A percentile compares a stretch with the other conserved stretches of the same genome.
Conservation (phyloP, 805 yeast genomes). For the Schwanniomyces sp. region DNA sequence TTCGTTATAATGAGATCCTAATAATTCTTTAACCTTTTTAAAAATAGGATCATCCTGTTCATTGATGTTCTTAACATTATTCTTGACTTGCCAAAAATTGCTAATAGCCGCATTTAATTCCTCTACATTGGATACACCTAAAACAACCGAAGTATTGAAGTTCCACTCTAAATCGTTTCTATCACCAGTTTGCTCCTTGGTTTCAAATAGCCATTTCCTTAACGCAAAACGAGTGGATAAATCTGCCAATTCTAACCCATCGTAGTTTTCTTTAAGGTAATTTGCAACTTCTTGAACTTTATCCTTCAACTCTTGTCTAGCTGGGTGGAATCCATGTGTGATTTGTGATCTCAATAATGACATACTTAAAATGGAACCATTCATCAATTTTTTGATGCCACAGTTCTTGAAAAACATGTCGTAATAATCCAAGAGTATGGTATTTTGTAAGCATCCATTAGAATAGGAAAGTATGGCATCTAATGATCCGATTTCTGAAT, state of each 20-base stretch:
- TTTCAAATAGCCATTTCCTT: slow-evolving; percentile 50
- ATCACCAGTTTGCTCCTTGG: slow-evolving; percentile 8
- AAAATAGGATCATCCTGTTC: slow-evolving; percentile 45
- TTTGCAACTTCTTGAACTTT: slow-evolving; percentile 49
- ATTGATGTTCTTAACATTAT: slow-evolving; percentile 29
- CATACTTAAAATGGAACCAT: slow-evolving; percentile 89
- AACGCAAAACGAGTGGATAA: slow-evolving; percentile 78
- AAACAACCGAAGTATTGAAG: slow-evolving; percentile 54
- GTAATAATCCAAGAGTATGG: slow-evolving; percentile 45
- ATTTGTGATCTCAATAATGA: slow-evolving; percentile 68
- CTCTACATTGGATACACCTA: slow-evolving; percentile 67
- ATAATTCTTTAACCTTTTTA: slow-evolving; percentile 38
- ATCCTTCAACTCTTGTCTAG: slow-evolving; percentile 53
- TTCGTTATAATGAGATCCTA: slow-evolving; percentile 61
- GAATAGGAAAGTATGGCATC: slow-evolving; percentile 80
- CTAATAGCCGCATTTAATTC: slow-evolving; percentile 66
- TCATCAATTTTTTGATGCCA: slow-evolving; percentile 58
- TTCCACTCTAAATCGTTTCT: slow-evolving; percentile 21
- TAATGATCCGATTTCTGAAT: slow-evolving; percentile 54
- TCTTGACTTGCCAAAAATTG: slow-evolving; percentile 52
- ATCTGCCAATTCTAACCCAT: slow-evolving; percentile 69
- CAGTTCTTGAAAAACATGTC: slow-evolving; percentile 52
- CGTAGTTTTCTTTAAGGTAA: slow-evolving; percentile 31
- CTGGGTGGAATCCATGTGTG: slow-evolving; percentile 83
- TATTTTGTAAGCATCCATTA: slow-evolving; percentile 81